Percentiles rank a stretch among this genome's conserved stretches.
Conservation (phyloP, 2,329 filamentous ascomycete species). For the Calycina herbarum region DNA sequence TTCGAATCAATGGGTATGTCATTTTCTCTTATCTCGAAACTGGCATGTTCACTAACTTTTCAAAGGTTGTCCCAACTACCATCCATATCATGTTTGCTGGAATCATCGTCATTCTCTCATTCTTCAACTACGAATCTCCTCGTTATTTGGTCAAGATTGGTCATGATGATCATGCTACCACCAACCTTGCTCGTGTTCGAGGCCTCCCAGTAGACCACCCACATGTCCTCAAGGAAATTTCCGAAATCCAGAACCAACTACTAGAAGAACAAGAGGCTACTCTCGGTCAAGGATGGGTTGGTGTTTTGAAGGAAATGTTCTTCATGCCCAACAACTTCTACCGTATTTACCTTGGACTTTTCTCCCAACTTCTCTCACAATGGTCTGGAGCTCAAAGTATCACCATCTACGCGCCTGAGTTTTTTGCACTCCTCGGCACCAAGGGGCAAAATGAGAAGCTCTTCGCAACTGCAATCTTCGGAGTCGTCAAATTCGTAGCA, state of each 20-base stretch:
- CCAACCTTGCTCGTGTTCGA: conserved; percentile 57
- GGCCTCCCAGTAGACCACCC: conserved; percentile 58
- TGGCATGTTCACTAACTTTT: conserved; percentile 38
- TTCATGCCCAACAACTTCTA: conserved; percentile 69
- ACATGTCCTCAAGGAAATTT: conserved; percentile 62
- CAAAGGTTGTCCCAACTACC: conserved; percentile 66
- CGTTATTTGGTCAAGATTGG: conserved; percentile 67
- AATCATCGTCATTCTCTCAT: conserved; percentile 68
- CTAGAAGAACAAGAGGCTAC: conserved; percentile 73
- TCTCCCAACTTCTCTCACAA: conserved; percentile 71
- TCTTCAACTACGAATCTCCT: conserved; percentile 69
- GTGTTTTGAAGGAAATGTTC: conserved; percentile 69
- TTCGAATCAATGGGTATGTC: conserved; percentile 49
- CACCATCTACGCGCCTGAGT: conserved; percentile 73
- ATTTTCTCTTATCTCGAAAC: conserved; percentile 13
- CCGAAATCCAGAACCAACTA: conserved; percentile 63
- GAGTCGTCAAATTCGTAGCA: conserved; percentile 69
- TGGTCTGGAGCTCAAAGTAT: conserved; percentile 74
- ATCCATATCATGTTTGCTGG: conserved; percentile 77
- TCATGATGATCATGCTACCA: conserved; percentile 57
- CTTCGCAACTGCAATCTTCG: conserved; percentile 74
- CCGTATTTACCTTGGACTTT: conserved; percentile 66
- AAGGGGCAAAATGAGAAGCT: conserved; percentile 67
- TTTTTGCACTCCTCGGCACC: conserved; percentile 72
- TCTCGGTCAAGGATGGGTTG: conserved; percentile 62